phyloP scores from a whole-genome alignment of 371 early-diverging fungal genomes.

The Batkoa obscura region DNA sequence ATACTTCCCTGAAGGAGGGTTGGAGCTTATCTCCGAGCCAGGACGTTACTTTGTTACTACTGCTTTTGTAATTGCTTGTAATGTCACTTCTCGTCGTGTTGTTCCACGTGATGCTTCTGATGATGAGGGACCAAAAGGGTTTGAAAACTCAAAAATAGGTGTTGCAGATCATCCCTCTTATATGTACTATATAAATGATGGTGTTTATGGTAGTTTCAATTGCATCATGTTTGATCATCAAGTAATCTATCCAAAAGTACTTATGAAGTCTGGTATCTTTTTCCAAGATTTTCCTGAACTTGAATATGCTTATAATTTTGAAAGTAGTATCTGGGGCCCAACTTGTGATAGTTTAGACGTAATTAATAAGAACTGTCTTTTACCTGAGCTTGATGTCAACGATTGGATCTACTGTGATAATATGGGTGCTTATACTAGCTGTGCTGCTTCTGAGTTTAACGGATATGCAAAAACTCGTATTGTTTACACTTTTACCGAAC shows the following conservation, averaged over 20 bases:
- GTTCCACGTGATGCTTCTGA: slow-evolving; percentile 20
- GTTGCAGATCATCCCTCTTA: slow-evolving; percentile 32
- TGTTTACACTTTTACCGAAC: slow-evolving; percentile 65
- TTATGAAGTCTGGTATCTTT: slow-evolving; percentile 26
- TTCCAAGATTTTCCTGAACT: slow-evolving; percentile 10
- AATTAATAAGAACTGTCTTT: slow-evolving; percentile 37
- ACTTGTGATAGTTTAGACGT: slow-evolving; percentile 97
- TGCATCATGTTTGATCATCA: slow-evolving; percentile 94
- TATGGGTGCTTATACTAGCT: slow-evolving; percentile 94
- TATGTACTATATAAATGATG: slow-evolving; percentile 97
- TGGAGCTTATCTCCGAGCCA: slow-evolving; percentile 93
- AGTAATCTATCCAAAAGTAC: slow-evolving; percentile 45
- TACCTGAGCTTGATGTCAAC: slow-evolving; percentile 78
- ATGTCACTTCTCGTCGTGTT: slow-evolving; percentile 73
- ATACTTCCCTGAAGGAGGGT: slow-evolving; percentile 40
- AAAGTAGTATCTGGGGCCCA: slow-evolving; percentile 88
- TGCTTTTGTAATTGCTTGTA: slow-evolving; percentile 81
- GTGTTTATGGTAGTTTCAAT: slow-evolving; percentile 95
- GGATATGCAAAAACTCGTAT: slow-evolving; percentile 72
- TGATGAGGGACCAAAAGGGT: slow-evolving; percentile 17
- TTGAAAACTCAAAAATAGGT: slow-evolving; percentile 26
- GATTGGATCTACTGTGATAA: slow-evolving; percentile 91
- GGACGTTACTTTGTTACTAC: slow-evolving; percentile 91
- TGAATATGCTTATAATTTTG: slow-evolving; percentile 54
- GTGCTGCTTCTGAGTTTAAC: slow-evolving; percentile 77